phyloP scores from a whole-genome alignment of 768 basidiomycete species.

The Mycena metata region DNA sequence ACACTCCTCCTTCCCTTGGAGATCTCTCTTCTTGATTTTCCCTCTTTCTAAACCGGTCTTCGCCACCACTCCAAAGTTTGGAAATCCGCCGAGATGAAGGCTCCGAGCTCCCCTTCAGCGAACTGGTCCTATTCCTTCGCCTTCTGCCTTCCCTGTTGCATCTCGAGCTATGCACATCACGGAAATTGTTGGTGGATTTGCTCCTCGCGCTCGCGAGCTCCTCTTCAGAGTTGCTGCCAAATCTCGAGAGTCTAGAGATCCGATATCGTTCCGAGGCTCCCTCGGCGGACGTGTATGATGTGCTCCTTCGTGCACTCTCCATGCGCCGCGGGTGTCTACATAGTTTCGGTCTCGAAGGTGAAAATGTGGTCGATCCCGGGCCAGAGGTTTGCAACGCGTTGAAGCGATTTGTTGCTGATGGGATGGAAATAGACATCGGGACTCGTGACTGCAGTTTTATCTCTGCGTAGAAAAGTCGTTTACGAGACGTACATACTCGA shows the following conservation, averaged over 20 bases:
- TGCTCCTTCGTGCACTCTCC: not conserved
- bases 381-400: not conserved
- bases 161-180: not conserved
- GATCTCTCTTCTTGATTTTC: no score
- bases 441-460: no score
- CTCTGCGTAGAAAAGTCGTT: no score
- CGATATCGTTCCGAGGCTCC: not conserved
- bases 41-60: not conserved
- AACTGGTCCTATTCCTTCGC: not conserved
- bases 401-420: not conserved
- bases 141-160: not conserved
- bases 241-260: not conserved
- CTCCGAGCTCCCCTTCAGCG: not conserved
- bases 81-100: not conserved
- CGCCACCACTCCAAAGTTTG: not conserved
- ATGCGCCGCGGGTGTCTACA: not conserved
- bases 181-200: not conserved
- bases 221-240: not conserved
- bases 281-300: not conserved
- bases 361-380: not conserved
- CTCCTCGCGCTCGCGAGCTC: not conserved
- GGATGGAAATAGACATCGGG: conserved; percentile 5
- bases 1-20: not conserved
- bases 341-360: not conserved
- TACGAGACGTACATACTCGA: no score